Percentiles rank a stretch among this genome's conserved stretches.
phyloP scores from a whole-genome alignment of 2,329 filamentous ascomycete species.

The Colletotrichum echinochloae region DNA sequence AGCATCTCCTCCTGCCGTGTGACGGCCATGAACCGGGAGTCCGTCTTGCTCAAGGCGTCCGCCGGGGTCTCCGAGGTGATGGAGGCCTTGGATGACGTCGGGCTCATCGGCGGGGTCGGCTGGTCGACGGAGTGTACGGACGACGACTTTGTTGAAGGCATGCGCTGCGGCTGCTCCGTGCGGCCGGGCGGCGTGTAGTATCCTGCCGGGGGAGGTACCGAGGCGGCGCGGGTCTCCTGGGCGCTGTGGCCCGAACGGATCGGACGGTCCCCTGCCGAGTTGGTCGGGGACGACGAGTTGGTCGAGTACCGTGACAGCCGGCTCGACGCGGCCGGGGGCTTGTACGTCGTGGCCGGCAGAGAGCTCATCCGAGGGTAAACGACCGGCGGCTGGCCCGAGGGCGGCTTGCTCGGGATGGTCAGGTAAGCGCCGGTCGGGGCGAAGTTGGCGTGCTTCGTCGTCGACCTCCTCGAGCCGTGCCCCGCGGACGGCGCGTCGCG shows the following conservation, averaged over 20 bases:
- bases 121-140: conserved; percentile 51
- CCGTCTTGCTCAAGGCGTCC: conserved; percentile 48
- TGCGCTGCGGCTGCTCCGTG: conserved; percentile 18
- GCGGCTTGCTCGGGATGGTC: conserved; percentile 52
- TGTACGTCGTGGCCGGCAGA: conserved; percentile 41
- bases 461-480: conserved; percentile 49
- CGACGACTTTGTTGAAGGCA: conserved; percentile 25
- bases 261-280: conserved; percentile 50
- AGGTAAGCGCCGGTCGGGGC: conserved; percentile 57
- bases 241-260: conserved; percentile 48
- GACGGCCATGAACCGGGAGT: conserved; percentile 66
- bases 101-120: conserved; percentile 64
- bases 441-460: conserved; percentile 56
- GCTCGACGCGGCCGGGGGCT: conserved; percentile 38
- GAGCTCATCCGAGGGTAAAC: conserved; percentile 48
- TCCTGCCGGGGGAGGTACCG: conserved; percentile 49
- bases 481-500: conserved; percentile 45
- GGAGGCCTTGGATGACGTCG: conserved; percentile 63
- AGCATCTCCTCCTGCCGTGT: conserved; percentile 70
- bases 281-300: conserved; percentile 51
- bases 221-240: conserved; percentile 56
- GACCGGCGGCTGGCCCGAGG: conserved; percentile 41
- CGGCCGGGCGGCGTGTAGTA: background rate
- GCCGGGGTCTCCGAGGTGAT: conserved; percentile 55
- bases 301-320: conserved; percentile 53